Evolutionary conservation across 352 stramenopile species (phyloP).

Genomic region (Thalassiosira livingstoniorum): DNA sequence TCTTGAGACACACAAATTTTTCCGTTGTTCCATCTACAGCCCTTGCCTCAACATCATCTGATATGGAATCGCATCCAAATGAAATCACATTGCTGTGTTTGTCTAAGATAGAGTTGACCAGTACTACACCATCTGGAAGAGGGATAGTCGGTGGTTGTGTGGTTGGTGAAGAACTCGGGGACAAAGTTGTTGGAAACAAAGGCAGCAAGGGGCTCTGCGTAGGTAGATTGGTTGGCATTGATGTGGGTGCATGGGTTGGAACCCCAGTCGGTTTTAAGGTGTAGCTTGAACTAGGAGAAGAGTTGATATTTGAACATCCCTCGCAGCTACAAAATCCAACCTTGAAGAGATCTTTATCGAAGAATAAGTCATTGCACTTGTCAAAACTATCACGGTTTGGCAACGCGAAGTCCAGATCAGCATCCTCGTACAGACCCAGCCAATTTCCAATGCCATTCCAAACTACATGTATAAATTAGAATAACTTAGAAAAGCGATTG

Average conservation of each 20-base stretch:
- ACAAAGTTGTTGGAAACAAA: too few species aligned
- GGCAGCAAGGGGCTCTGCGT: too few species aligned
- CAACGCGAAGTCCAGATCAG: conserved; percentile 43
- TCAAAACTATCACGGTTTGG: conserved; percentile 50
- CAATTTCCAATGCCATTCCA: conserved; percentile 56
- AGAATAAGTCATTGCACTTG: conserved; percentile 31
- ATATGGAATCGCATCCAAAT: conserved; percentile 29
- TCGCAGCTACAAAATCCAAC: conserved; percentile 31
- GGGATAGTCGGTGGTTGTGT: too few species aligned
- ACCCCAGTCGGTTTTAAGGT: too few species aligned
- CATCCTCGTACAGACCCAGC: conserved; percentile 46
- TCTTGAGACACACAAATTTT: conserved; percentile 37
- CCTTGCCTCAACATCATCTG: conserved; percentile 3
- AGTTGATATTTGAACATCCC: too few species aligned
- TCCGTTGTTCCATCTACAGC: conserved; percentile 33
- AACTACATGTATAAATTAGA: conserved; percentile 42
- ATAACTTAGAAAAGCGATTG: conserved; percentile 8
- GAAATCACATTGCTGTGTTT: conserved; percentile 18
- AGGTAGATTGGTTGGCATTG: too few species aligned
- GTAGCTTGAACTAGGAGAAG: too few species aligned
- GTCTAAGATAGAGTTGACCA: conserved; percentile 18
- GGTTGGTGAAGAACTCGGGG: too few species aligned
- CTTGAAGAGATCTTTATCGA: conserved; percentile 32
- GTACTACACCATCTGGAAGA: too few species aligned
- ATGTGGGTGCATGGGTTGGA: too few species aligned